phyloP scores from a whole-genome alignment of 441 rosid genomes.

The Populus hybrid region DNA sequence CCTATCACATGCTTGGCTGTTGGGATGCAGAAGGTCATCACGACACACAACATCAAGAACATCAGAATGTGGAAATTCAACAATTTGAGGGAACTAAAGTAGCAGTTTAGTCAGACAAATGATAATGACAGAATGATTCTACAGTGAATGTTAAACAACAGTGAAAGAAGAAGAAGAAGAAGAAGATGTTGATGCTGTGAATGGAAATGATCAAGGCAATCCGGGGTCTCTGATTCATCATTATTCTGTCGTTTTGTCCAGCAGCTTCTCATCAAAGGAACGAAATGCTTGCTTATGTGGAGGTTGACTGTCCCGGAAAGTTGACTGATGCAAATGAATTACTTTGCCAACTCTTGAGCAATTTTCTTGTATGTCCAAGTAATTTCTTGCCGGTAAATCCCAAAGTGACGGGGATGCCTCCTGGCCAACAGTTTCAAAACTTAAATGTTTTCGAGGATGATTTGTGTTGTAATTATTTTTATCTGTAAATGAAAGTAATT shows the following conservation, averaged over 20 bases:
- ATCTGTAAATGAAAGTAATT: no score
- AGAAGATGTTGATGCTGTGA: not conserved
- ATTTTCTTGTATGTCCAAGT: no score
- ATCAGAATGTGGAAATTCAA: constrained; percentile 71
- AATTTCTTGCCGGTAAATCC: no score
- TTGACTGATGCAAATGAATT: no score
- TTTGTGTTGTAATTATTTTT: no score
- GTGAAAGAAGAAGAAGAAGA: not conserved
- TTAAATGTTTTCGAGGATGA: no score
- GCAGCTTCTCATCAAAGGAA: no score
- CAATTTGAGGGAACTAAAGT: not conserved
- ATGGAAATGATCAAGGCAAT: not conserved
- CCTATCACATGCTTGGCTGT: constrained; percentile 70
- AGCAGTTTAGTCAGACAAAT: not conserved
- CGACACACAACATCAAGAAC: constrained; percentile 58
- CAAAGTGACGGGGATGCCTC: no score
- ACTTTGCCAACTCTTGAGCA: no score
- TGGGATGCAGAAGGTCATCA: constrained; percentile 77
- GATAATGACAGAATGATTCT: not conserved
- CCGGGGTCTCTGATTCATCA: not conserved
- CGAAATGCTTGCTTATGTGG: no score
- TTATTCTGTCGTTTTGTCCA: not conserved
- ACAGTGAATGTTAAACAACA: not conserved
- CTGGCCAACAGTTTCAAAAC: no score
- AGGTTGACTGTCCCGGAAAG: no score